These are phyloP conservation scores for Biscogniauxia mediterranea DNA, from an alignment of 2,329 filamentous ascomycete species.

Conservation along the genomic window DNA sequence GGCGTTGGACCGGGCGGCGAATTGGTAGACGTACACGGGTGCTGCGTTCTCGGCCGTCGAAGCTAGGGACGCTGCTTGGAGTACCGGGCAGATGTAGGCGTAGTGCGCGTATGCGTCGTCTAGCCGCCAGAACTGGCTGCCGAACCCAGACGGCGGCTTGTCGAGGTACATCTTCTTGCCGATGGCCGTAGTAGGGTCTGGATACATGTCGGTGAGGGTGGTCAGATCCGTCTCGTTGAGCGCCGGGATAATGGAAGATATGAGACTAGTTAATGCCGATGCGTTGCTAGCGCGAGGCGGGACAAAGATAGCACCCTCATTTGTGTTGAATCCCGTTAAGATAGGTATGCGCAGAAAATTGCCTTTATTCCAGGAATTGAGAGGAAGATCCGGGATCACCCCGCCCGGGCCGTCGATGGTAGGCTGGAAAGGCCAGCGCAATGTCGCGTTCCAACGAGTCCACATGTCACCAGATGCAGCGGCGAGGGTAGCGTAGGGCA, in stretches of 20 bases:
- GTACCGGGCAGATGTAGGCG: constrained; percentile 62
- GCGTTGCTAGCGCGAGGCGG: constrained; percentile 46
- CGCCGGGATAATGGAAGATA: constrained; percentile 58
- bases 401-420: constrained; percentile 58
- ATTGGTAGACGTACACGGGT: constrained; percentile 58
- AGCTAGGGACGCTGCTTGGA: constrained; percentile 54
- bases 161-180: constrained; percentile 38
- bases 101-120: constrained; percentile 63
- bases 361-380: constrained; percentile 55
- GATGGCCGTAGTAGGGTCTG: constrained; percentile 50
- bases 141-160: constrained; percentile 39
- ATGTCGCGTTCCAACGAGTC: constrained; percentile 39
- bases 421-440: constrained; percentile 67
- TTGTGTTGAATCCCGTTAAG: constrained; percentile 68
- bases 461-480: constrained; percentile 45
- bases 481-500: constrained; percentile 39
- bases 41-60: constrained; percentile 25
- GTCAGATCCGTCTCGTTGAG: constrained; percentile 52
- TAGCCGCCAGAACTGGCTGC: constrained; percentile 55
- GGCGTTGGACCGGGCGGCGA: constrained; percentile 44
- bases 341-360: constrained; percentile 58
- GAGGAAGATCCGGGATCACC: constrained; percentile 56
- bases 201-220: constrained; percentile 59
- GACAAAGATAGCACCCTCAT: constrained; percentile 67
- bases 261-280: constrained; percentile 58